phyloP scores from a whole-genome alignment of 768 basidiomycete genomes.

The Auricularia sp. region DNA sequence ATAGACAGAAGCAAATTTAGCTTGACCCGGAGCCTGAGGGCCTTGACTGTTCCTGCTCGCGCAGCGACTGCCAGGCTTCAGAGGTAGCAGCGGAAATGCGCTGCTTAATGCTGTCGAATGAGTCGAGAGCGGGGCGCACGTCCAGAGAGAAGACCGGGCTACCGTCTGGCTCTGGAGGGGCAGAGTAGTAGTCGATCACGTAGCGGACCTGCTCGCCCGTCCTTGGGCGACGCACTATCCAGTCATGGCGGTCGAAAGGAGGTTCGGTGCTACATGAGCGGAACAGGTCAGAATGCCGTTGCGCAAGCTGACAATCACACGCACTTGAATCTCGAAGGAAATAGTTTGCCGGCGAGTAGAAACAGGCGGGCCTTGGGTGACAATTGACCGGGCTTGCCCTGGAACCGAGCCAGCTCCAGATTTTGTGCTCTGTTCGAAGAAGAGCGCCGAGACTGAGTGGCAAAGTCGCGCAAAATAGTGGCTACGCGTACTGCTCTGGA shows the following conservation, averaged over 20 bases:
- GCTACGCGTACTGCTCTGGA: constrained; percentile 23
- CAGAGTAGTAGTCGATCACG: constrained; percentile 97
- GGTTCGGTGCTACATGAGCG: constrained; percentile 57
- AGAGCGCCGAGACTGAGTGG: background rate
- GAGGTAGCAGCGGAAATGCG: constrained; percentile 60
- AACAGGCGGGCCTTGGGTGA: constrained; percentile 90
- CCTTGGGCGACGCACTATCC: constrained; percentile 76
- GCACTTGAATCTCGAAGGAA: constrained; percentile 86
- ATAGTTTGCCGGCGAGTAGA: constrained; percentile 77
- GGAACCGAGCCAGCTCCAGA: constrained; percentile 71
- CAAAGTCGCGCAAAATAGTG: constrained; percentile 1
- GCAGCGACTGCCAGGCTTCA: constrained; percentile 42
- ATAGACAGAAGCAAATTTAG: too few relatives aligned
- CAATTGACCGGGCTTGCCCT: constrained; percentile 82
- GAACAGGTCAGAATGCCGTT: constrained; percentile 1
- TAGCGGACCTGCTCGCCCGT: constrained; percentile 83
- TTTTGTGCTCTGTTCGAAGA: constrained; percentile 42
- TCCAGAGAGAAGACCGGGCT: constrained; percentile 93
- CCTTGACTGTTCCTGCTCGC: background rate
- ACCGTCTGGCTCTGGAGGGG: constrained; percentile 79
- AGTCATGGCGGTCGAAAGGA: constrained; percentile 97
- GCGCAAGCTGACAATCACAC: constrained; percentile 17
- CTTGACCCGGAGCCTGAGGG: background rate
- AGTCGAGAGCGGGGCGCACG: constrained; percentile 90
- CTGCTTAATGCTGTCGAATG: constrained; percentile 61